Conservation (phyloP, 2,329 filamentous ascomycete genomes). For the Sordariomycetes sp. region DNA sequence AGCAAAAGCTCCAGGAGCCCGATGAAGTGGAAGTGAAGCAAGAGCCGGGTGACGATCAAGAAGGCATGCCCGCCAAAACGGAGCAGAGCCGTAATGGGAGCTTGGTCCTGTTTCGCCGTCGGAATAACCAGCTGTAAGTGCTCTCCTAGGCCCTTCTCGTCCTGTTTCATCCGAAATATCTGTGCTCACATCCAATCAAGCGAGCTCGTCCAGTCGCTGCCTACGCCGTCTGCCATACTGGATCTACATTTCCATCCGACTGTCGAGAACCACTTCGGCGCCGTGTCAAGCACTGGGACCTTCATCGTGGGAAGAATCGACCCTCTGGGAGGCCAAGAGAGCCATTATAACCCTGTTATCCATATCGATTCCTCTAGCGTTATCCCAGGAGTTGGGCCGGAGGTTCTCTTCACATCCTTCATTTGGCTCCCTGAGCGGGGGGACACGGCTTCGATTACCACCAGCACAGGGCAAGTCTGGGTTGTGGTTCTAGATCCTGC, state of each 20-base stretch:
- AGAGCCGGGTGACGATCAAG: constrained; percentile 12
- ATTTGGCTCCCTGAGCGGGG: constrained; percentile 54
- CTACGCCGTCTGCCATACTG: constrained; percentile 64
- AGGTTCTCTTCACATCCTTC: constrained; percentile 60
- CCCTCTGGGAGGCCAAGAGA: constrained; percentile 19
- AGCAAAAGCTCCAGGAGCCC: constrained; percentile 13
- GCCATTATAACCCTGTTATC: constrained; percentile 15
- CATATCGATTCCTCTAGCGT: constrained; percentile 31
- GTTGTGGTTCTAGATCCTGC: constrained; percentile 36
- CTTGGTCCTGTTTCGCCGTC: constrained; percentile 54
- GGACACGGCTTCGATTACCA: constrained; percentile 55
- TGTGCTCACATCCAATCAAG: constrained; percentile 21
- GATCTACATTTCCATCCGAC: constrained; percentile 70
- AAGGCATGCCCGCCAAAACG: constrained; percentile 18
- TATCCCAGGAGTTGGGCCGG: constrained; percentile 39
- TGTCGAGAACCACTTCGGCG: constrained; percentile 48
- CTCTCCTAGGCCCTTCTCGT: neutral
- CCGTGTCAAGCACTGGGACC: constrained; percentile 67
- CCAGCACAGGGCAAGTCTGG: constrained; percentile 55
- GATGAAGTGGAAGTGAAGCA: constrained; percentile 9
- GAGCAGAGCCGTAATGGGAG: constrained; percentile 62
- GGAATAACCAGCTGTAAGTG: neutral
- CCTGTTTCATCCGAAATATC: neutral
- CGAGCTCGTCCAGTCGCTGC: constrained; percentile 43
- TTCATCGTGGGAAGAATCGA: constrained; percentile 53